These are phyloP conservation scores for Phytophthora pisi DNA, from an alignment of 352 stramenopile species.

Conservation along the genomic window DNA sequence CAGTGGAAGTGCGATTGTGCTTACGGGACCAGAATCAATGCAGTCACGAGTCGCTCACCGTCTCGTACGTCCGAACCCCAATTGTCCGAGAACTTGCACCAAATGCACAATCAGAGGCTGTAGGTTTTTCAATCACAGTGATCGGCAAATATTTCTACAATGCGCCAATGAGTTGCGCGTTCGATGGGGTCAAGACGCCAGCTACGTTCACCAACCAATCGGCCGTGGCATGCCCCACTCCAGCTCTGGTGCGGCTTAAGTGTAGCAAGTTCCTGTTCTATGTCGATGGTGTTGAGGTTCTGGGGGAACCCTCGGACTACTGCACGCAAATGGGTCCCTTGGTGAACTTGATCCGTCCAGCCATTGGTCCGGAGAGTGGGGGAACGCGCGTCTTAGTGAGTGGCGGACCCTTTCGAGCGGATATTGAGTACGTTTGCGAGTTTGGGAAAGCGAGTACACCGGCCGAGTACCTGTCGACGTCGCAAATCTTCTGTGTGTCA, in stretches of 20 bases:
- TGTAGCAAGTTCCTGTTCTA: constrained; percentile 24
- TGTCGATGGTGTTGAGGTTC: constrained; percentile 16
- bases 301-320: constrained; percentile 12
- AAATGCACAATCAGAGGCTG: neutral
- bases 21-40: constrained; percentile 24
- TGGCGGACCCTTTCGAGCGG: constrained; percentile 33
- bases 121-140: constrained; percentile 3
- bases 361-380: constrained; percentile 37
- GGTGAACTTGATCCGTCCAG: constrained; percentile 37
- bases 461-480: constrained; percentile 31
- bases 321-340: constrained; percentile 15
- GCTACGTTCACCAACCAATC: constrained; percentile 25
- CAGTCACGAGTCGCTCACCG: constrained; percentile 20
- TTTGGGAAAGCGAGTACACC: constrained; percentile 31
- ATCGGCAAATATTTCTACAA: constrained; percentile 22
- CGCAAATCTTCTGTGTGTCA: constrained; percentile 43
- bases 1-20: constrained; percentile 41
- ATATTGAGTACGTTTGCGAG: constrained; percentile 27
- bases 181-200: constrained; percentile 16
- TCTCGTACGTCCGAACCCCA: constrained; percentile 23
- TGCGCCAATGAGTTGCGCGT: constrained; percentile 22
- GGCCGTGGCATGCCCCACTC: constrained; percentile 12
- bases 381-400: constrained; percentile 46
- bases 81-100: constrained; percentile 9
- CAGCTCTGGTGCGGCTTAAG: neutral